Base-by-base conservation (phyloP, 148 eudicot species). In the Camellia japonica region DNA sequence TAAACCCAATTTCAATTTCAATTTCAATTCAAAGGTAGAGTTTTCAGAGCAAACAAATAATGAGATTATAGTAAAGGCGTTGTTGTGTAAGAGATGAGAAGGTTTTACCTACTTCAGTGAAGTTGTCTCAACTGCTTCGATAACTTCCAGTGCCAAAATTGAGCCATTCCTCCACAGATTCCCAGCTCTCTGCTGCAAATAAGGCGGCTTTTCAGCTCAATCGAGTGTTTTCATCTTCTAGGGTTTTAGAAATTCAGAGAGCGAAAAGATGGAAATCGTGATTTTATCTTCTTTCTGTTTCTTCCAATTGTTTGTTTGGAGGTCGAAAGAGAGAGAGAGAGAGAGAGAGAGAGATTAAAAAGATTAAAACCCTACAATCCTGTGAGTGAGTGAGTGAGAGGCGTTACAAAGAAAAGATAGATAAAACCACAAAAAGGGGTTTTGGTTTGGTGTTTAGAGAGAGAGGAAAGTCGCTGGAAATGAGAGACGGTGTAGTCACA, bases 71-170 rank as follows among this genome's bases (percentile, higher is more conserved):
- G 43, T 16, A 19, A 63, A 42, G 15, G 66, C 4, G 52, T 49
- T 30, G 5, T 4, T 30, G 38, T 0, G 12, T 8, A 13, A 41
- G 10, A 51, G 7, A 44, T 43, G 14, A 56, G 30, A 7, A 51
- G n/a, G 7, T 78, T 52, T 30, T 47, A 78, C 84, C 81, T 70
- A 78, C 83, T 77, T 73, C 54, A 76, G 20, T 70, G 78, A 80
- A 79, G 68, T 76, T 56, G 20, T 51, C 47, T 77, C 77, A 80
- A 58, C 47, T 78, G 68, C 76, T 71, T 41, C 55, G 8, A 47
- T 78, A 18, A 41, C 30, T 81, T 51, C 83, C 76, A 59, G 79
- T 63, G 68, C 76, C 68, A 49, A 64, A 81, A 81, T 72, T 52
- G 70, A 77, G 70, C 42, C 83, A 76, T 71, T 38, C 55, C 54